phyloP scores from a whole-genome alignment of 2,329 filamentous ascomycete genomes.

The Aspergillus sp. region DNA sequence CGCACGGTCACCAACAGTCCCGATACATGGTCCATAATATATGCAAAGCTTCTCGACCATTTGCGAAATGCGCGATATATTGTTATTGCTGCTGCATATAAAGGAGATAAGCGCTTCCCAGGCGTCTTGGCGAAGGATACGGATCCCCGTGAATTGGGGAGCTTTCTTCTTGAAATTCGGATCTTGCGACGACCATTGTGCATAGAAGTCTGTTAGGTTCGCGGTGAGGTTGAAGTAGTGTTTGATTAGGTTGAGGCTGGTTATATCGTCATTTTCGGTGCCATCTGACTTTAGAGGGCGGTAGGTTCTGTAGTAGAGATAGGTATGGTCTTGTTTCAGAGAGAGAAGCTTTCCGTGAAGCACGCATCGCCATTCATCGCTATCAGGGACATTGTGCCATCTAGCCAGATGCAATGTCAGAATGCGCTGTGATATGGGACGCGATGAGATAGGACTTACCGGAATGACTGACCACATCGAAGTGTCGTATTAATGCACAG shows the following conservation, averaged over 20 bases:
- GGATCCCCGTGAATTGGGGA: conserved; percentile 78
- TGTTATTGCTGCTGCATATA: conserved; percentile 99
- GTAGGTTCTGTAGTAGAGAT: conserved; percentile 73
- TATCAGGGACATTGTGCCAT: conserved; percentile 69
- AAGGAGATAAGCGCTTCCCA: conserved; percentile 94
- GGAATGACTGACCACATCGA: conserved; percentile 89
- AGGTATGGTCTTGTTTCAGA: conserved; percentile 69
- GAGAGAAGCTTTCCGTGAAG: conserved; percentile 79
- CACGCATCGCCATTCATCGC: conserved; percentile 84
- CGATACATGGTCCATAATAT: conserved; percentile 74
- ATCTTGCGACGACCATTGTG: conserved; percentile 79
- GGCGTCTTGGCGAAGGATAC: conserved; percentile 87
- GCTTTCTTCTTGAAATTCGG: conserved; percentile 84
- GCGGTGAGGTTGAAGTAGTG: conserved; percentile 83
- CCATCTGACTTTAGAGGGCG: conserved; percentile 34
- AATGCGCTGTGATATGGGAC: not conserved
- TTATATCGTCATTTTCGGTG: conserved; percentile 47
- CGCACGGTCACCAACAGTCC: conserved; percentile 58
- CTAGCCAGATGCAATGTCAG: conserved; percentile 36
- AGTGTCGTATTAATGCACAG: conserved; percentile 92
- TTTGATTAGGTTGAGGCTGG: conserved; percentile 65
- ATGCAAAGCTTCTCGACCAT: conserved; percentile 92
- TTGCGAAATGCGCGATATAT: conserved; percentile 87
- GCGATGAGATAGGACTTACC: conserved; percentile 34
- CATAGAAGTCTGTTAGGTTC: conserved; percentile 70